phyloP scores from a whole-genome alignment of 2,329 filamentous ascomycete genomes.

The Sporothrix globosa region DNA sequence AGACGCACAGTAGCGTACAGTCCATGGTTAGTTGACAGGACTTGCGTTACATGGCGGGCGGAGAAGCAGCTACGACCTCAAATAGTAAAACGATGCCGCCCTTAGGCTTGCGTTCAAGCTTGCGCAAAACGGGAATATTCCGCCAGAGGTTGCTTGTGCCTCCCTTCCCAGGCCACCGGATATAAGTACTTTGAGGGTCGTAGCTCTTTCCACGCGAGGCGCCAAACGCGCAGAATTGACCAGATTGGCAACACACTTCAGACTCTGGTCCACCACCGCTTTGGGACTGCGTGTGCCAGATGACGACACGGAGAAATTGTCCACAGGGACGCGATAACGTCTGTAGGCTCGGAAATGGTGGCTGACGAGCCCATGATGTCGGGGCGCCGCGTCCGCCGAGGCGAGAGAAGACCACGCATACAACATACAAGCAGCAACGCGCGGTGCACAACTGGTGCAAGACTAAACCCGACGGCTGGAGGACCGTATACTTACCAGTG shows the following conservation, averaged over 20 bases:
- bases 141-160: background rate
- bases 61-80: background rate
- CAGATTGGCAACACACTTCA: background rate
- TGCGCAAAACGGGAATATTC: too few species aligned
- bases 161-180: constrained; percentile 11
- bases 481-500: background rate
- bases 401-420: too few species aligned
- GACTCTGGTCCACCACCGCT: background rate
- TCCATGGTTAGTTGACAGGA: background rate
- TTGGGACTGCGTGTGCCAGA: background rate
- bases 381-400: background rate
- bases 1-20: constrained; percentile 12
- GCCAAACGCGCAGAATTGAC: background rate
- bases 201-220: background rate
- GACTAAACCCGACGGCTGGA: background rate
- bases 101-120: too few species aligned
- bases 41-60: background rate
- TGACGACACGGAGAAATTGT: background rate
- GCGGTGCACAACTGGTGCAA: background rate
- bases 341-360: background rate
- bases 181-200: background rate
- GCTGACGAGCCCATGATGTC: background rate
- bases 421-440: background rate
- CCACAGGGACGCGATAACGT: background rate
- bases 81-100: background rate